Percentiles rank a stretch among this genome's conserved stretches.
Conservation (phyloP, 257 asterid species). For the Primulina eburnea region DNA sequence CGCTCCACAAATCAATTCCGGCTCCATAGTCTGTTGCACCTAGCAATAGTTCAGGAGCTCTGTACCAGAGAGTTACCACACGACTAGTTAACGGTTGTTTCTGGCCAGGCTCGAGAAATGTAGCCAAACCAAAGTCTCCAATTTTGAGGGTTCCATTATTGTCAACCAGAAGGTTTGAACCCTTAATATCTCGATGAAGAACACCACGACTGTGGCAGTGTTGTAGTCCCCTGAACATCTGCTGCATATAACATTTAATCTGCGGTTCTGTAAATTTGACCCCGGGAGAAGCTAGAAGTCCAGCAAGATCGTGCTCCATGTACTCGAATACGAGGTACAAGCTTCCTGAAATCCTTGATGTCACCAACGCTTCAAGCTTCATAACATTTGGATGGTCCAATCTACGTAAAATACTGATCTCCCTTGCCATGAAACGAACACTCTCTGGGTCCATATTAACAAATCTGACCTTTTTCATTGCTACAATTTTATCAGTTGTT, state of each 20-base stretch:
- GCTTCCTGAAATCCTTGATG: constrained; percentile 71
- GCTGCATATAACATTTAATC: constrained; percentile 86
- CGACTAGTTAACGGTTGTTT: constrained; percentile 78
- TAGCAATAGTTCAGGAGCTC: constrained; percentile 89
- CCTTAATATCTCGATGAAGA: constrained; percentile 92
- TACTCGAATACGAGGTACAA: constrained; percentile 88
- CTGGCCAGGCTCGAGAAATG: constrained; percentile 47
- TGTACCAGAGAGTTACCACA: constrained; percentile 92
- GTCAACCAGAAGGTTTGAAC: constrained; percentile 78
- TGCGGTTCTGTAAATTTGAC: constrained; percentile 80
- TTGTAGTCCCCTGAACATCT: constrained; percentile 66
- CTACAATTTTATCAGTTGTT: constrained; percentile 54
- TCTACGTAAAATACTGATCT: constrained; percentile 64
- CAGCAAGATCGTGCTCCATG: constrained; percentile 99
- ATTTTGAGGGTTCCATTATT: constrained; percentile 66
- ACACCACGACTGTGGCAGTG: constrained; percentile 83
- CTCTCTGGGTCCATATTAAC: constrained; percentile 93
- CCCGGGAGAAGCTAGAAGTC: constrained; percentile 60
- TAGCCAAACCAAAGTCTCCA: constrained; percentile 87
- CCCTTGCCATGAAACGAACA: constrained; percentile 96
- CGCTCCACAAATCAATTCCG: constrained; percentile 91
- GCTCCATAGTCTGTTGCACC: constrained; percentile 82
- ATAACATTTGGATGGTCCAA: constrained; percentile 89
- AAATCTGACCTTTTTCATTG: constrained; percentile 89
- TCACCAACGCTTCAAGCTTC: constrained; percentile 82